Conservation (phyloP, 208 protist genomes). For the Porcisia hertigi region DNA sequence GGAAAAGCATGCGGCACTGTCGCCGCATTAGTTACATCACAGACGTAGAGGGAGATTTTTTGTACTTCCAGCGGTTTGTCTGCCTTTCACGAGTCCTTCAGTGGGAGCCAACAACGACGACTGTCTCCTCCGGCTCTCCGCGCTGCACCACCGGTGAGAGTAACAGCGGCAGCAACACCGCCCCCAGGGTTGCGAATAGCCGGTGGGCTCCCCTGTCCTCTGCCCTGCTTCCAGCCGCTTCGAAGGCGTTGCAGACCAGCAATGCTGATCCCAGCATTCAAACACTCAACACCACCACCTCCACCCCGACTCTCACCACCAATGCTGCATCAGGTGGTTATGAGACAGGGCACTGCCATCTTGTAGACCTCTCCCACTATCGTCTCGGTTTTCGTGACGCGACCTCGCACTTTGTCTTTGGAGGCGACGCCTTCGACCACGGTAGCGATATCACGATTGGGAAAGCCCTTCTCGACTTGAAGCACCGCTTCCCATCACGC, state of each 20-base stretch:
- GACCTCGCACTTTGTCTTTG: constrained; percentile 83
- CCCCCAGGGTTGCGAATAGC: background rate
- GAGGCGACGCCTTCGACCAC: constrained; percentile 90
- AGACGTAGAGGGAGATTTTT: constrained; percentile 88
- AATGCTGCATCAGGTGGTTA: background rate
- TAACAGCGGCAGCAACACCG: background rate
- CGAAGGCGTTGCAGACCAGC: background rate
- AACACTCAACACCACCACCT: background rate
- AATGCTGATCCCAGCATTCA: background rate
- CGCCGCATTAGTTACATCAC: constrained; percentile 75
- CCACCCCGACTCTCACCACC: background rate
- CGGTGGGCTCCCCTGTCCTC: constrained; percentile 12
- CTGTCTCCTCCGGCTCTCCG: background rate
- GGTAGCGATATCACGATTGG: constrained; percentile 74
- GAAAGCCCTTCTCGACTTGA: constrained; percentile 67
- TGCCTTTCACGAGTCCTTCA: constrained; percentile 30
- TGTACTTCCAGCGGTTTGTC: constrained; percentile 78
- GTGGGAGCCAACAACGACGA: constrained; percentile 9
- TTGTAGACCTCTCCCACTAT: constrained; percentile 25
- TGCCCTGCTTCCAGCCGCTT: too few species aligned
- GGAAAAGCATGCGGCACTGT: constrained; percentile 10
- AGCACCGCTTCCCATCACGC: constrained; percentile 64
- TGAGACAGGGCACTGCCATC: constrained; percentile 10
- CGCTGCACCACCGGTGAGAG: background rate
- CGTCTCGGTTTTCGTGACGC: constrained; percentile 48